Evolutionary conservation across 2,329 filamentous ascomycete species (phyloP), one percentile per base, ranked within the genome.

Genomic region (Colletotrichum shisoi): DNA sequence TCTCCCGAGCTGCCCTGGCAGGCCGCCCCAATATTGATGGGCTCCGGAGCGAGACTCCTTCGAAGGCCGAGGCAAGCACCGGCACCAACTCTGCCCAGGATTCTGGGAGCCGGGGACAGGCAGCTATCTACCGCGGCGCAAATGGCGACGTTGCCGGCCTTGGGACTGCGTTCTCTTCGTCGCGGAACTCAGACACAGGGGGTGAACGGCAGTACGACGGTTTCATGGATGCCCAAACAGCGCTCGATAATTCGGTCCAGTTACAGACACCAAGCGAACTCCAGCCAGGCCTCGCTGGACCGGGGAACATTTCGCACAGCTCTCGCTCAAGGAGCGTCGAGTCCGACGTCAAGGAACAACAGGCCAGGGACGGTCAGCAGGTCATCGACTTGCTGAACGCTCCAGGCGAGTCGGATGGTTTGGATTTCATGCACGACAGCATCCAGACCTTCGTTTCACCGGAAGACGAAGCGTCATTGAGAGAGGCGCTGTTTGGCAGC

Each of bases 401-500:
- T 21, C 63, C 63, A 27, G 61, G 59, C n/a, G 53, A 66, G 24
- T 40, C 19, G 15, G 70, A 72, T n/a, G 70, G 69, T 17, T 63
- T 63, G n/a, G 61, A 60, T 1, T 59, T 34, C 31, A 51, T n/a
- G 3, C 71, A 69, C 67, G 74, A 63, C 42, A 59, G 46, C 15
- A 63, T 37, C 24, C 62, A 60, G 46, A 72, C 69, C 27, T 46
- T 39, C 8, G 39, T 69, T 34, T 70, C 71, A 11, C 53, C 60
- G 4, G 63, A 70, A 13, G 70, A 75, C 44, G 68, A 63, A 59
- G 57, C 57, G 45, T 46, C 70, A 21, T 57, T 77, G 52, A 71
- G 69, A 51, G 64, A 57, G 60, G 72, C 71, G 31, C 70, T 77
- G n/a, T 77, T 77, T 39, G 53, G 57, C 3, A 59, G 71, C 40